Evolutionary conservation across 2,329 filamentous ascomycete genomes (phyloP).

Genomic region (Penicillium sp.): DNA sequence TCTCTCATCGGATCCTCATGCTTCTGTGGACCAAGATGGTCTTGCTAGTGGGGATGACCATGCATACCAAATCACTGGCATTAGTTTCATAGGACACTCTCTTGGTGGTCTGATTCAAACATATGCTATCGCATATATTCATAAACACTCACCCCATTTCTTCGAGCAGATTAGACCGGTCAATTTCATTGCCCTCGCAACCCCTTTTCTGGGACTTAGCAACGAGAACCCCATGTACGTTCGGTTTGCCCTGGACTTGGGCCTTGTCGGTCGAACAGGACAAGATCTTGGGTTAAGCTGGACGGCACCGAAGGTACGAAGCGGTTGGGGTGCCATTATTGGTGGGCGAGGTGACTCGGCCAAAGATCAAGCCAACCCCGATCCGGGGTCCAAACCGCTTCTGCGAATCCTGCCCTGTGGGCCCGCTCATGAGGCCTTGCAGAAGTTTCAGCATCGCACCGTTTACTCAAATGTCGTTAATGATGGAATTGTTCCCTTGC

Average conservation of each 20-base stretch:
- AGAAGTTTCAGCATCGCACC: slow-evolving; percentile 86
- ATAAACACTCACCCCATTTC: slow-evolving; percentile 90
- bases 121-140: slow-evolving; percentile 93
- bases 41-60: slow-evolving; percentile 48
- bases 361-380: slow-evolving; percentile 57
- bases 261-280: slow-evolving; percentile 90
- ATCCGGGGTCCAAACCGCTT: slow-evolving; percentile 84
- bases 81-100: slow-evolving; percentile 92
- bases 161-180: slow-evolving; percentile 82
- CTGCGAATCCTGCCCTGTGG: slow-evolving; percentile 87
- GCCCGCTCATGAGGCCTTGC: slow-evolving; percentile 81
- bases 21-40: slow-evolving; percentile 39
- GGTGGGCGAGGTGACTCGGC: slow-evolving; percentile 67
- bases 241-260: slow-evolving; percentile 94
- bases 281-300: slow-evolving; percentile 94
- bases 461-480: slow-evolving; percentile 98
- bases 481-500: slow-evolving; percentile 90
- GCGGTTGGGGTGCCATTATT: slow-evolving; percentile 85
- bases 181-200: slow-evolving; percentile 86
- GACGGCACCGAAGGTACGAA: slow-evolving; percentile 81
- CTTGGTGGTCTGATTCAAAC: slow-evolving; percentile 87
- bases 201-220: slow-evolving; percentile 85
- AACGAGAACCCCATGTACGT: slow-evolving; percentile 98
- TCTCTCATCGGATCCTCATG: slow-evolving; percentile 37
- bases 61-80: slow-evolving; percentile 84